Evolutionary conservation across 768 basidiomycete genomes (phyloP).

Genomic region (Favolaschia claudopus): DNA sequence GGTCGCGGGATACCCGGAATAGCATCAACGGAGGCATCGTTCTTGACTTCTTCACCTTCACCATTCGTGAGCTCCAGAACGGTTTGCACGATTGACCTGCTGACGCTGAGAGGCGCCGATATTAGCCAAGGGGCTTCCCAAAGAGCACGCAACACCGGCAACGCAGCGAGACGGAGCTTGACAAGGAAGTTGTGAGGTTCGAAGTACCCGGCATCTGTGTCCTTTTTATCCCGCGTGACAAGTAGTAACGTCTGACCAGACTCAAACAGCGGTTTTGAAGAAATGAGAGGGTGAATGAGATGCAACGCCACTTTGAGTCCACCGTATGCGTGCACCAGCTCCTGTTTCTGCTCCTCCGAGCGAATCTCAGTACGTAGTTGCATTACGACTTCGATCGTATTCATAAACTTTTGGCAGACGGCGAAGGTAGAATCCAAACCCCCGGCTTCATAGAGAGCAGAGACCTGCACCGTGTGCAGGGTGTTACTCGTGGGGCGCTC

Average conservation of each 20-base stretch:
- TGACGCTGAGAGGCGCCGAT: conserved; percentile 75
- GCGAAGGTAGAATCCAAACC: conserved; percentile 75
- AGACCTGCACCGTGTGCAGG: conserved; percentile 84
- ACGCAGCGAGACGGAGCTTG: conserved; percentile 70
- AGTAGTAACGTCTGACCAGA: conserved; percentile 82
- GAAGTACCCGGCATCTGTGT: conserved; percentile 80
- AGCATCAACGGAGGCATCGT: conserved; percentile 47
- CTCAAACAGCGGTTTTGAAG: conserved; percentile 83
- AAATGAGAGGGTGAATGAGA: conserved; percentile 77
- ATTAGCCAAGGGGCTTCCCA: conserved; percentile 90
- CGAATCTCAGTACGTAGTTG: conserved; percentile 63
- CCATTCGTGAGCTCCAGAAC: conserved; percentile 83
- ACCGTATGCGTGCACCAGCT: conserved; percentile 78
- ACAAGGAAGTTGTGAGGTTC: conserved; percentile 90
- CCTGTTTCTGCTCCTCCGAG: conserved; percentile 62
- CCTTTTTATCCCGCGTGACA: conserved; percentile 78
- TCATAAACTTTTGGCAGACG: conserved; percentile 61
- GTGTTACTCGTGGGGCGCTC: conserved; percentile 79
- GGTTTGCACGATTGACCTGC: conserved; percentile 76
- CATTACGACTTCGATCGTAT: conserved; percentile 63
- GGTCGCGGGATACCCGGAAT: conserved; percentile 38
- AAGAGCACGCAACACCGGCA: conserved; percentile 71
- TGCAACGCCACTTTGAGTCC: conserved; percentile 84
- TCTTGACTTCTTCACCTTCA: conserved; percentile 78
- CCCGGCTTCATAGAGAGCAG: conserved; percentile 72